Percentiles rank a stretch among this genome's conserved stretches.
Conservation (phyloP, 306 rosid species). For the Acacia confusa region DNA sequence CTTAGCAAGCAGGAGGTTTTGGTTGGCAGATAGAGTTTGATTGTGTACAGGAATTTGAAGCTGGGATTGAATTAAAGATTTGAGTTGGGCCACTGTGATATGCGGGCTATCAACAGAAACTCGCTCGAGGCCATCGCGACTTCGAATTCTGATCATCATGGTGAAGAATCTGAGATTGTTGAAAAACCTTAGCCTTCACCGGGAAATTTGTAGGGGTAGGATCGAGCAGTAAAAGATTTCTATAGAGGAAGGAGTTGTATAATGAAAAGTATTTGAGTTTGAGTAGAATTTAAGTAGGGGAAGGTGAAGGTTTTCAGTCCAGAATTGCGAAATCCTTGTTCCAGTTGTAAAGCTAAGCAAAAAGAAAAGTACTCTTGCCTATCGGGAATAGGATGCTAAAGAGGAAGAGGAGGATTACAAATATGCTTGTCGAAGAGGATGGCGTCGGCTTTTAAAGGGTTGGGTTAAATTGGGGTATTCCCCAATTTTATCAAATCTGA, state of each 20-base stretch:
- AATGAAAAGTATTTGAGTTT: background rate
- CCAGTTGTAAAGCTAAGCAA: background rate
- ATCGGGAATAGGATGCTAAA: background rate
- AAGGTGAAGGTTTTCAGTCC: background rate
- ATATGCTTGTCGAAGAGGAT: too few relatives aligned
- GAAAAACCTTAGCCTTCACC: background rate
- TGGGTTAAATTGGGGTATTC: background rate
- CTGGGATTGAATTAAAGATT: conserved; percentile 57
- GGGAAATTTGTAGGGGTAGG: background rate
- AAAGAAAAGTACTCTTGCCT: background rate
- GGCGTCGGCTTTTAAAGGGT: background rate
- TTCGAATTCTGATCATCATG: conserved; percentile 92
- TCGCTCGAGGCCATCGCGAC: conserved; percentile 93
- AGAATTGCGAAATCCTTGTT: conserved; percentile 26
- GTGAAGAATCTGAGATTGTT: conserved; percentile 13
- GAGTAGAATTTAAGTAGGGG: conserved; percentile 20
- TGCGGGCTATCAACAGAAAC: conserved; percentile 61
- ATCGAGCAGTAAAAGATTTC: background rate
- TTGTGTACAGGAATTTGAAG: conserved; percentile 64
- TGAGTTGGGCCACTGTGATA: conserved; percentile 64
- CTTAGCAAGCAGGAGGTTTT: conserved; percentile 74
- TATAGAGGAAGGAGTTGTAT: background rate
- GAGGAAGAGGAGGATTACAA: background rate
- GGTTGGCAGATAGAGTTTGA: conserved; percentile 84
- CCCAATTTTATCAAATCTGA: background rate